Evolutionary conservation across 1,284 basidiomycete species (phyloP), one percentile per base, ranked within the genome.

Genomic region (Fomes fomentarius): DNA sequence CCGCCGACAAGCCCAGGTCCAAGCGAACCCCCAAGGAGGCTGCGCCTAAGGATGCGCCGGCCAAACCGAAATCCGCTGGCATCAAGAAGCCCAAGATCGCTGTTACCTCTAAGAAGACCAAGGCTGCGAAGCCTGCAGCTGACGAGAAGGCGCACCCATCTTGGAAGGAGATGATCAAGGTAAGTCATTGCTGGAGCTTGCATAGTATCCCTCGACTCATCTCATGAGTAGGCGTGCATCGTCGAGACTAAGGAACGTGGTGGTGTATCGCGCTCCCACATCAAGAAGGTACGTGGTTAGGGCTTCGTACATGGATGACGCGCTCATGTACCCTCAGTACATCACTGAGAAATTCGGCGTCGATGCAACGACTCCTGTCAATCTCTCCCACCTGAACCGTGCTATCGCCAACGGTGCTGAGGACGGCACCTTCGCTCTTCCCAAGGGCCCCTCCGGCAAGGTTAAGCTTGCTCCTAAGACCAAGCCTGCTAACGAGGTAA

Each of bases 201-300:
- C n/a, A n/a, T n/a, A n/a, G n/a, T n/a, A n/a, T n/a, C n/a, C n/a
- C n/a, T n/a, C n/a, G n/a, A n/a, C n/a, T n/a, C 28, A 5, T 33
- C 12, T 24, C 24, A n/a, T 39, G 7, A 19, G 8, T 72, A 90
- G 88, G 92, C 94, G 78, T 93, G 91, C 66, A 92, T 96, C 73
- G 73, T 80, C 55, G 82, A 80, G 39, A 77, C 89, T 73, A 80
- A 83, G 35, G 87, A 89, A 24, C 91, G 94, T 60, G 70, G 74
- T 60, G 94, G 94, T 70, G 92, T 96, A 58, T 95, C 94, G 59
- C 90, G 94, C 49, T 87, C 89, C 50, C 87, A 88, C 65, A 92
- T 97, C 75, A 96, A 96, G 84, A 96, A 94, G 93, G 62, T 61
- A 33, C 45, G 57, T 61, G 24, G n/a, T 31, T 12, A 17, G 17